These are phyloP conservation scores for Ustilago esculenta DNA, from an alignment of 1,284 basidiomycete genomes.

Conservation along the genomic window DNA sequence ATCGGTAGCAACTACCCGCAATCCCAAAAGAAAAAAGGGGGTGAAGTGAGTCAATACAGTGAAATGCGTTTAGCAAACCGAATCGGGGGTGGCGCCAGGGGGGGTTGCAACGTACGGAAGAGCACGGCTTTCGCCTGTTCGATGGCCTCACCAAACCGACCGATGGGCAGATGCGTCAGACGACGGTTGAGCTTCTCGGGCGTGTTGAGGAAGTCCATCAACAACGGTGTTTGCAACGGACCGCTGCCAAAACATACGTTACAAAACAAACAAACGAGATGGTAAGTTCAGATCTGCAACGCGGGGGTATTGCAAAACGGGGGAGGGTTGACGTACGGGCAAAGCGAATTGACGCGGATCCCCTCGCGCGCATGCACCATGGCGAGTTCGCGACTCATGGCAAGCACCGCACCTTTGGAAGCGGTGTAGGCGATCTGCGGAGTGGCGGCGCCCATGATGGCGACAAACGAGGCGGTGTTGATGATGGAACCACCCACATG, in stretches of 20 bases:
- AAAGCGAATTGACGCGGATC: slow-evolving; percentile 91
- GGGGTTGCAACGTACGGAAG: slow-evolving; percentile 74
- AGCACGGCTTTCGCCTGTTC: slow-evolving; percentile 90
- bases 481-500: slow-evolving; percentile 90
- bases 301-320: too few relatives aligned
- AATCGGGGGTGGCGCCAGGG: too few relatives aligned
- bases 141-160: slow-evolving; percentile 93
- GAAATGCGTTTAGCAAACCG: too few relatives aligned
- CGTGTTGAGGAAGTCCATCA: slow-evolving; percentile 99
- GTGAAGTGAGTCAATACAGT: too few relatives aligned
- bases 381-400: slow-evolving; percentile 96
- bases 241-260: slow-evolving; percentile 70
- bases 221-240: slow-evolving; percentile 73
- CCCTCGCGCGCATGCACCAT: slow-evolving; percentile 97
- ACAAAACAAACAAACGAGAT: too few relatives aligned
- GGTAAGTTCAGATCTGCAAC: neutral
- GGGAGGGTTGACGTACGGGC: slow-evolving; percentile 72
- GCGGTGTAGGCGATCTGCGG: slow-evolving; percentile 85
- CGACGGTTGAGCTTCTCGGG: slow-evolving; percentile 91
- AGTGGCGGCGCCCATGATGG: slow-evolving; percentile 89
- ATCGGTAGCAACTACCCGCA: slow-evolving; percentile 71
- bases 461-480: slow-evolving; percentile 96
- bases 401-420: slow-evolving; percentile 86
- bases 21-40: neutral
- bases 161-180: slow-evolving; percentile 92